A percentile compares a stretch with the other conserved stretches of the same genome.
phyloP scores from a whole-genome alignment of 202 grass and related monocot genomes.

The Schoenoplectus triqueter region DNA sequence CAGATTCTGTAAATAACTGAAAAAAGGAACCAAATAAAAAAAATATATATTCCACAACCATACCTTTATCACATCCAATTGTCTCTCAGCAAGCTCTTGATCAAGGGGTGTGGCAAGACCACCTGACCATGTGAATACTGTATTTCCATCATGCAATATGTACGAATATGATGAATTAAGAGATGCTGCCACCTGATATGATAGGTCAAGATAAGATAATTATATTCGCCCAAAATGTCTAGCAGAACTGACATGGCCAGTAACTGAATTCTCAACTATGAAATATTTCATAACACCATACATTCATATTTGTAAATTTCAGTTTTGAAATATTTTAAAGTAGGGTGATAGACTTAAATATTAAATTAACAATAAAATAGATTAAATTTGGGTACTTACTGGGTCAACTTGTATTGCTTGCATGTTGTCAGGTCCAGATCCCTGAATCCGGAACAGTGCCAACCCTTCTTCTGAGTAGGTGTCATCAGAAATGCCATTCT shows the following conservation, averaged over 20 bases:
- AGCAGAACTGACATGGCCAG: neutral
- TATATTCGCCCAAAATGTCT: conserved; percentile 27
- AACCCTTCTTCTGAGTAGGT: conserved; percentile 81
- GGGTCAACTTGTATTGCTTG: conserved; percentile 96
- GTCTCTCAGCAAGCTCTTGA: conserved; percentile 85
- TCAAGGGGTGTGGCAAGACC: conserved; percentile 68
- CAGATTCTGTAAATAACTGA: conserved; percentile 5
- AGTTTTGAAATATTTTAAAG: neutral
- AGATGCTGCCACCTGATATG: conserved; percentile 78
- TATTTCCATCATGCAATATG: conserved; percentile 81
- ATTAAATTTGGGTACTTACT: conserved; percentile 54
- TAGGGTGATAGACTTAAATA: conserved; percentile 6
- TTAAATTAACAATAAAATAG: conserved; percentile 26
- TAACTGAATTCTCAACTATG: neutral
- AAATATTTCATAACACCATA: conserved; percentile 26
- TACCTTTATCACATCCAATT: conserved; percentile 94
- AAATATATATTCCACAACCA: conserved; percentile 11
- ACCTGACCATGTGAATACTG: conserved; percentile 89
- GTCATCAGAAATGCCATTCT: conserved; percentile 65
- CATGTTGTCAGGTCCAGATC: conserved; percentile 91
- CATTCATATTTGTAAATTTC: conserved; percentile 26
- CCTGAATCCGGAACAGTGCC: conserved; percentile 86
- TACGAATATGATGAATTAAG: conserved; percentile 98
- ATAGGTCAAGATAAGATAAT: conserved; percentile 31
- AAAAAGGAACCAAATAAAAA: conserved; percentile 16